phyloP scores from a whole-genome alignment of 2,329 filamentous ascomycete genomes.

The Coccinonectria pachysandricola region DNA sequence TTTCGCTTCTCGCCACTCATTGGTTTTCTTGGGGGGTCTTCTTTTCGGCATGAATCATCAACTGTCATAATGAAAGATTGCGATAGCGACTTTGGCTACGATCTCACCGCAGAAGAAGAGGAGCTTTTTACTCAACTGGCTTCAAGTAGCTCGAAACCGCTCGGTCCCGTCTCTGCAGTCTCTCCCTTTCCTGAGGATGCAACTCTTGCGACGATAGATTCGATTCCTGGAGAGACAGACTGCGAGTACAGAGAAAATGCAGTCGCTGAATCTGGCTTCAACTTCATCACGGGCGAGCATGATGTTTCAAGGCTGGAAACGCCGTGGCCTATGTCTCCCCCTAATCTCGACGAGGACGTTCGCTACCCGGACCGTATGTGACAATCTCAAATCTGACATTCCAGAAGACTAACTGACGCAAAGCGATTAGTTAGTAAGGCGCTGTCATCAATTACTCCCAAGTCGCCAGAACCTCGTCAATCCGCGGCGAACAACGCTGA shows the following conservation, averaged over 20 bases:
- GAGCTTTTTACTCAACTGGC: slow-evolving; percentile 29
- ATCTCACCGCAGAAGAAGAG: slow-evolving; percentile 36
- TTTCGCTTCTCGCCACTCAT: slow-evolving; percentile 5
- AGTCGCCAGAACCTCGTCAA: no score
- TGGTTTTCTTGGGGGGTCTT: no score
- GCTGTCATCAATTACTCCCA: no score
- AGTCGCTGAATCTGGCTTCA: no score
- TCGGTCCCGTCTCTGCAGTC: no score
- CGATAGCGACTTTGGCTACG: slow-evolving; percentile 36
- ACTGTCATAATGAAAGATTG: slow-evolving; percentile 15
- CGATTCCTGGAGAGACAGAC: slow-evolving; percentile 13
- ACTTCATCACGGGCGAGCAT: slow-evolving; percentile 1
- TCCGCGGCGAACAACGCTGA: no score
- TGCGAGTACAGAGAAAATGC: slow-evolving; percentile 5
- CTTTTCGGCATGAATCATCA: slow-evolving; percentile 12
- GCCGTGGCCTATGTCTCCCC: slow-evolving; percentile 6
- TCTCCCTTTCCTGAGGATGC: slow-evolving; percentile 5
- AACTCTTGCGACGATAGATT: slow-evolving; percentile 11
- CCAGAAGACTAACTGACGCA: slow-evolving; percentile 45
- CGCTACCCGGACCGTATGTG: slow-evolving; percentile 45
- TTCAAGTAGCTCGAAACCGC: slow-evolving; percentile 10
- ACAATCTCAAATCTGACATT: slow-evolving; percentile 2
- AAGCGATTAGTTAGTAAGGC: slow-evolving; percentile 54
- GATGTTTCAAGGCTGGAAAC: slow-evolving; percentile 5
- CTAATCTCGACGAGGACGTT: slow-evolving; percentile 20